A percentile compares a stretch with the other conserved stretches of the same genome.
phyloP scores from a whole-genome alignment of 2,329 filamentous ascomycete genomes.

The Colletotrichum lini region DNA sequence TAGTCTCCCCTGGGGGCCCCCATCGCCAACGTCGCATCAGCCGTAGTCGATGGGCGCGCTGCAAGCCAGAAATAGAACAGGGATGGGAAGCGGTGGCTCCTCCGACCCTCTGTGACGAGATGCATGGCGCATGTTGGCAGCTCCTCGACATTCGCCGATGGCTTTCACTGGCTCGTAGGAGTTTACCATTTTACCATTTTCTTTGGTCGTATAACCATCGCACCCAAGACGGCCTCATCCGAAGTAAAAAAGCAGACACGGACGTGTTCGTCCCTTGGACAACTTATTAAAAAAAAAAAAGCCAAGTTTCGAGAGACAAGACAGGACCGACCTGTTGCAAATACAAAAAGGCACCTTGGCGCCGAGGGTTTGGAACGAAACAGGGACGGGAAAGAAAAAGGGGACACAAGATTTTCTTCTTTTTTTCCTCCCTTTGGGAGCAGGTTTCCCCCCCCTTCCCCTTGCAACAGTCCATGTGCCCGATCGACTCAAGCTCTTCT shows the following conservation, averaged over 20 bases:
- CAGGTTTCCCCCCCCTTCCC: too few species aligned
- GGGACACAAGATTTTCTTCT: neutral
- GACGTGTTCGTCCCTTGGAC: neutral
- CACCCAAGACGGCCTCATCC: neutral
- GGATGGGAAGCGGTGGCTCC: neutral
- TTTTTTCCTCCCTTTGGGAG: too few species aligned
- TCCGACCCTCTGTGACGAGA: neutral
- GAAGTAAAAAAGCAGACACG: neutral
- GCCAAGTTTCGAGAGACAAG: conserved; percentile 5
- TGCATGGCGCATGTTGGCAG: conserved; percentile 4
- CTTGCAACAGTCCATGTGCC: neutral
- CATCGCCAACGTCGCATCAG: conserved; percentile 9
- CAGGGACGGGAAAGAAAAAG: conserved; percentile 13
- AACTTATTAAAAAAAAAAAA: too few species aligned
- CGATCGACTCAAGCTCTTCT: conserved; percentile 25
- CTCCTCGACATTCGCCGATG: neutral
- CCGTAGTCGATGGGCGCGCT: neutral
- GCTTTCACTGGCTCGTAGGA: too few species aligned
- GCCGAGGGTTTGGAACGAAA: conserved; percentile 29
- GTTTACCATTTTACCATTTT: too few species aligned
- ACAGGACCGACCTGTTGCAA: neutral
- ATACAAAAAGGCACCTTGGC: conserved; percentile 15
- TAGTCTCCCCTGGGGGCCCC: neutral
- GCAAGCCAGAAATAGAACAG: conserved; percentile 19
- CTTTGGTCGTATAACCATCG: too few species aligned